Evolutionary conservation across 2,329 filamentous ascomycete genomes (phyloP).

Genomic region (Epichloe glyceriae): DNA sequence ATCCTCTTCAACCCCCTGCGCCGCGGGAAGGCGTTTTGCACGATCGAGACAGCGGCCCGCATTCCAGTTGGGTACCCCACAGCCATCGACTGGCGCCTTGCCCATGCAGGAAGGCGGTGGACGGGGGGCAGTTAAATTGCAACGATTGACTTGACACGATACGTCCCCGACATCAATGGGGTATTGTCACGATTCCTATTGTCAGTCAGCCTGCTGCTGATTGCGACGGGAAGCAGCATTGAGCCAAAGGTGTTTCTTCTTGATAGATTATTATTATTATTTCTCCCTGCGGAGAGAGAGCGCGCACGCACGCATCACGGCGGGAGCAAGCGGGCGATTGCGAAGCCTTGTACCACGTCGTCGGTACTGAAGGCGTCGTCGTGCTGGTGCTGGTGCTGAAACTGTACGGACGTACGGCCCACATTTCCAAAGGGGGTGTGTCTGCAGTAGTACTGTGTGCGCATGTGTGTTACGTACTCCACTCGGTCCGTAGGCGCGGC

Average conservation of each 20-base stretch:
- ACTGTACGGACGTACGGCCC: background rate
- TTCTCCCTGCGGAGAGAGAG: background rate
- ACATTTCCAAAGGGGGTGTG: background rate
- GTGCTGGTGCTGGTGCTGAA: too few species aligned
- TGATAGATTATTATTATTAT: background rate
- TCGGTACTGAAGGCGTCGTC: background rate
- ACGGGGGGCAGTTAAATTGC: too few species aligned
- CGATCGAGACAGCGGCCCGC: too few species aligned
- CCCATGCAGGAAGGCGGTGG: too few species aligned
- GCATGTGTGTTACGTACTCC: background rate
- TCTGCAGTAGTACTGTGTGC: too few species aligned
- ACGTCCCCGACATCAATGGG: background rate
- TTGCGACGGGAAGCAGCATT: background rate
- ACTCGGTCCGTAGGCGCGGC: background rate
- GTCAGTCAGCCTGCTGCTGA: background rate
- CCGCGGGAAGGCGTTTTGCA: too few species aligned
- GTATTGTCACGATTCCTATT: background rate
- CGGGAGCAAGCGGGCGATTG: background rate
- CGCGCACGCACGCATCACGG: background rate
- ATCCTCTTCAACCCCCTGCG: too few species aligned
- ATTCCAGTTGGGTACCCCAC: too few species aligned
- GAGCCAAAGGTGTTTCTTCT: background rate
- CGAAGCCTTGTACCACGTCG: constrained; percentile 2
- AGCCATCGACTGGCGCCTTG: too few species aligned
- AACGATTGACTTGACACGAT: too few species aligned